Percentiles rank a stretch among this genome's conserved stretches.
These are phyloP conservation scores for Lactifluus hygrophoroides DNA, from an alignment of 768 basidiomycete genomes.

Conservation along the genomic window DNA sequence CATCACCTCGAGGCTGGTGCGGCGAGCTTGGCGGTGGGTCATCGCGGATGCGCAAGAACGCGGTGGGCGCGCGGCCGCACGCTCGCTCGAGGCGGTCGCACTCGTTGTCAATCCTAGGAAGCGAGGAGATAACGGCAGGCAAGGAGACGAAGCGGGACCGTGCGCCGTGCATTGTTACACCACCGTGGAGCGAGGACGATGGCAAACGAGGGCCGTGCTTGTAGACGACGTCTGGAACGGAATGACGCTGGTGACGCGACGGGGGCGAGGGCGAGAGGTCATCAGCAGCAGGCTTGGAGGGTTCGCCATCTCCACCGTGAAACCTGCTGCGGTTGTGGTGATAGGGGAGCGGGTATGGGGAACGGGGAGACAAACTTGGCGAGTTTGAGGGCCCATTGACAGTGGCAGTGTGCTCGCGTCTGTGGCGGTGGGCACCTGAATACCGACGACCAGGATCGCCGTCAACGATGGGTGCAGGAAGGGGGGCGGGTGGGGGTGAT, in stretches of 20 bases:
- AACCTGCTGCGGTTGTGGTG: neutral
- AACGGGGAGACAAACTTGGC: neutral
- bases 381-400: no score
- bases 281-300: neutral
- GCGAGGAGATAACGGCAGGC: neutral
- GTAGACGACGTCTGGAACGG: conserved; percentile 5
- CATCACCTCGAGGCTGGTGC: conserved; percentile 9
- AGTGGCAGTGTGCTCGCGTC: no score
- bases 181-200: neutral
- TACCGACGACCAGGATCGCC: conserved; percentile 8
- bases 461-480: neutral
- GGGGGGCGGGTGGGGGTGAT: neutral
- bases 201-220: conserved; percentile 5
- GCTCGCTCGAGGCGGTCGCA: conserved; percentile 16
- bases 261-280: neutral
- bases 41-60: neutral
- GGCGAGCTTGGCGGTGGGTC: conserved; percentile 11
- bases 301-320: neutral
- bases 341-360: conserved; percentile 13
- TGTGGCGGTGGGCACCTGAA: conserved; percentile 1
- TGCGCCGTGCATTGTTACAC: neutral
- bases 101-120: conserved; percentile 5
- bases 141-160: conserved; percentile 16
- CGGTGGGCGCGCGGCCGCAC: conserved; percentile 6
- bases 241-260: conserved; percentile 1